Percentiles rank a stretch among this genome's conserved stretches.
Conservation (phyloP, 352 stramenopile species). For the Phytopythium montanum region DNA sequence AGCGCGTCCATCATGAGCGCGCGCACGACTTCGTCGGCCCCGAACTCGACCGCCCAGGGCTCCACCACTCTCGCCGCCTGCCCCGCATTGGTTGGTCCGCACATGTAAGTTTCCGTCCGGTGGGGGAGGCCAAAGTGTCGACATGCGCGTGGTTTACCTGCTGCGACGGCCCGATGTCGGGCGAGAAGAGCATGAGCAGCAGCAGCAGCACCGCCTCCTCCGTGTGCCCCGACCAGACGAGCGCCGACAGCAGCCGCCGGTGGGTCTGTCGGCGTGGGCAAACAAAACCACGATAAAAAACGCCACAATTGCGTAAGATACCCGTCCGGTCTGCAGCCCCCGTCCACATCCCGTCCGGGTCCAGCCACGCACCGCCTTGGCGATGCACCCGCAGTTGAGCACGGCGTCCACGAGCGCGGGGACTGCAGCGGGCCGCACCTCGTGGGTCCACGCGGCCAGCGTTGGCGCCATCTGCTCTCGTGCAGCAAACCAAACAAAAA, state of each 20-base stretch:
- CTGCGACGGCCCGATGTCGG: constrained; percentile 10
- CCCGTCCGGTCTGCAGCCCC: no score
- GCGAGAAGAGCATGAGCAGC: constrained; percentile 17
- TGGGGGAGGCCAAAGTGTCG: no score
- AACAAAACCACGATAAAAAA: neutral
- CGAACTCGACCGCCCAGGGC: neutral
- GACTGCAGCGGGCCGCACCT: neutral
- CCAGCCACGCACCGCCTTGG: constrained; percentile 8
- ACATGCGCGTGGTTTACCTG: constrained; percentile 4
- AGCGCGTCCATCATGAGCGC: neutral
- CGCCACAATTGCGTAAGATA: neutral
- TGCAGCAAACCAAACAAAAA: neutral
- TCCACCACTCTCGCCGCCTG: neutral
- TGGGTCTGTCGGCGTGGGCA: constrained; percentile 6
- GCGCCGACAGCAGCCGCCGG: constrained; percentile 9
- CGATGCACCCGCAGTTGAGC: constrained; percentile 1
- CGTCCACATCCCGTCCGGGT: neutral
- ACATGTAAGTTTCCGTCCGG: neutral
- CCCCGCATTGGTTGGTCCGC: no score
- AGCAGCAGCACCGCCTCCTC: constrained; percentile 13
- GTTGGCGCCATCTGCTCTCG: neutral
- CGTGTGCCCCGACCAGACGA: constrained; percentile 13
- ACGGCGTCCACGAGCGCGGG: neutral
- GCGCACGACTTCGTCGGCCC: neutral
- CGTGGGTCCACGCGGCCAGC: neutral